Evolutionary conservation across 2,329 filamentous ascomycete species (phyloP), one percentile per base, ranked within the genome.

Genomic region (Penicillium sp.): DNA sequence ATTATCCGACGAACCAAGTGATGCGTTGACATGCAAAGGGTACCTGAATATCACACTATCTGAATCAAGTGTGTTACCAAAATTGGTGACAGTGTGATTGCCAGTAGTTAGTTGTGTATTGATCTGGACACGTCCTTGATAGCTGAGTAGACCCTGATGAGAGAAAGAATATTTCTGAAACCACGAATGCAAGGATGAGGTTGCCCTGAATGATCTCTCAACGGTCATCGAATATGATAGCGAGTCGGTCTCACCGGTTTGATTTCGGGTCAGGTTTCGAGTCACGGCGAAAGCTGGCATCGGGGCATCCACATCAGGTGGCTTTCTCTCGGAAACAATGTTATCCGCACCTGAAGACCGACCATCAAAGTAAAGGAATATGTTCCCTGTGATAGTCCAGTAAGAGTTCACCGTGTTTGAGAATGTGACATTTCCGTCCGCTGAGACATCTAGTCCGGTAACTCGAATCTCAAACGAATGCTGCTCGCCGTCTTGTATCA

Each of bases 381-480:
- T 78, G 70, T 92, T 94, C 38, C 88, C 90, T 0, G 87, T 88
- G 3, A 94, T 81, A 14, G 88, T 81, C 90, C 90, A 94, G 64
- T 84, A 84, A 49, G 79, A 81, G n/a, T 79, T 83, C 2, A 88
- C 83, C 0, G 79, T 79, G 21, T 80, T 70, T 0, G 81, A 82
- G 6, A 88, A 68, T 1, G 65, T 69, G 1, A 79, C 81, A 18
- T 67, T 72, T 7, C 78, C 79, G 11, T 73, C 68, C 1, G 77
- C 78, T 50, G 81, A 67, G 48, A 89, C 83, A 43, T 84, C 72
- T 8, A 92, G 74, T 0, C 88, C 89, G 0, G 81, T 80, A 4
- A 94, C 81, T 18, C 79, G 77, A 46, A 95, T 85, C 49, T 83
- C 81, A 65, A 93, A 90, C 0, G 75, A 84, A 68, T 93, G 89